These are phyloP conservation scores for Orbilia oligospora DNA, from an alignment of 2,329 filamentous ascomycete genomes.

Conservation along the genomic window DNA sequence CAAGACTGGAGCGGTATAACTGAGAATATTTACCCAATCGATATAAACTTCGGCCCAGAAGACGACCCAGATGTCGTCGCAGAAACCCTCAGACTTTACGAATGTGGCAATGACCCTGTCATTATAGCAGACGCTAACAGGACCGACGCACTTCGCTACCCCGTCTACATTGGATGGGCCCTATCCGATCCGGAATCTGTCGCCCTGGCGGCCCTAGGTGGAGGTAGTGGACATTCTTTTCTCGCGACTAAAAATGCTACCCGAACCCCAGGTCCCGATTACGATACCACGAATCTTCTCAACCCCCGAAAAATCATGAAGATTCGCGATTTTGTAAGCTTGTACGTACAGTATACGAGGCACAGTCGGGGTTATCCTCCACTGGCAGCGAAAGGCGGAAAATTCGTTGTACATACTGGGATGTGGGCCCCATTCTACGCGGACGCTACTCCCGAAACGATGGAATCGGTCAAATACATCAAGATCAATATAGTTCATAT, in stretches of 20 bases:
- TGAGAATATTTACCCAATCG: not conserved
- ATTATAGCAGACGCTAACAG: not conserved
- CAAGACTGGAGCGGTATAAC: not conserved
- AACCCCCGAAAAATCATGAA: constrained; percentile 21
- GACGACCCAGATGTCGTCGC: not conserved
- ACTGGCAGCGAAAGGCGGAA: not conserved
- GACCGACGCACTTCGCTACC: constrained; percentile 1
- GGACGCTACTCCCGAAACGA: constrained; percentile 10
- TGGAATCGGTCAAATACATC: constrained; percentile 22
- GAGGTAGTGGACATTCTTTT: constrained; percentile 16
- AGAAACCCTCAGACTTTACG: constrained; percentile 11
- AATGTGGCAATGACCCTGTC: constrained; percentile 27
- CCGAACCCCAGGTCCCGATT: not conserved
- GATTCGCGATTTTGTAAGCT: constrained; percentile 23
- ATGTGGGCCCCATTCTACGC: constrained; percentile 23
- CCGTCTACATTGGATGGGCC: constrained; percentile 22
- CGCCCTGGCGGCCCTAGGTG: constrained; percentile 10
- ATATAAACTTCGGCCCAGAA: not conserved
- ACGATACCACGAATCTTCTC: not conserved
- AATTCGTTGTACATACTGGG: constrained; percentile 28
- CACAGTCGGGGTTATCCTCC: not conserved
- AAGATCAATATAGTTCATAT: constrained; percentile 23
- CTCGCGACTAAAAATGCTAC: not conserved
- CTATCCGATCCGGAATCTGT: constrained; percentile 5
- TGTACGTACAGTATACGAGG: constrained; percentile 19